Evolutionary conservation across 352 stramenopile species (phyloP), one percentile per base, ranked within the genome.

Genomic region (Phytophthora multivora): DNA sequence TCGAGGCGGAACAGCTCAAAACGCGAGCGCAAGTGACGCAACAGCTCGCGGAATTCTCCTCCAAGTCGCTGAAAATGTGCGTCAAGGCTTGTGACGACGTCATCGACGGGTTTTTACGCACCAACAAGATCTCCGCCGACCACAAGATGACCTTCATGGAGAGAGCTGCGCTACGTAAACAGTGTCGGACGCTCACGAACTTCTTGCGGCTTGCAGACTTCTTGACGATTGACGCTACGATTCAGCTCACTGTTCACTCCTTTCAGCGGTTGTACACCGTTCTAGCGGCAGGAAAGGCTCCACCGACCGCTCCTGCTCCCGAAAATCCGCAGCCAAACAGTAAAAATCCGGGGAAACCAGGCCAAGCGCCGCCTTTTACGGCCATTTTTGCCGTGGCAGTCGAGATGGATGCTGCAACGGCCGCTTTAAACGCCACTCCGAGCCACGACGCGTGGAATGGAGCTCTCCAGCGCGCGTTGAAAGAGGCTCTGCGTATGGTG

Each of bases 91-190:
- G 95, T 45, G 91, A 98, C 62, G 73, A 93, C 9, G 92, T 98
- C 23, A 93, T 98, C 18, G 94, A 98, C 54, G 51, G 59, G 12
- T 98, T 98, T 46, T 74, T 98, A 18, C 77, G 77, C 30, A 68
- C 74, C 9, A 98, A 98, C 75, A 93, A 96, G 39, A 98, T 98
- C 65, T 85, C 89, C 0, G 76, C 91, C 0, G 89, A 97, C 43
- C 90, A 97, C 69, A 97, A 96, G 42, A 98, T 98, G 94, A 98
- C 93, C 5, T 98, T 98, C 66, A 98, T 98, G 94, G 95, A 98
- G 68, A 77, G 92, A 15, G 94, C 95, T 1, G 86, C 88, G 3
- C 59, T 98, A 36, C 84, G 94, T 3, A 94, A 93, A 38, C 90
- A 98, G 49, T 98, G 94, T 59, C 87, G 89, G 4, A 91, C 80